A percentile compares a stretch with the other conserved stretches of the same genome.
Conservation (phyloP, 106 monocot species). For the Phalaenopsis aphrodite region DNA sequence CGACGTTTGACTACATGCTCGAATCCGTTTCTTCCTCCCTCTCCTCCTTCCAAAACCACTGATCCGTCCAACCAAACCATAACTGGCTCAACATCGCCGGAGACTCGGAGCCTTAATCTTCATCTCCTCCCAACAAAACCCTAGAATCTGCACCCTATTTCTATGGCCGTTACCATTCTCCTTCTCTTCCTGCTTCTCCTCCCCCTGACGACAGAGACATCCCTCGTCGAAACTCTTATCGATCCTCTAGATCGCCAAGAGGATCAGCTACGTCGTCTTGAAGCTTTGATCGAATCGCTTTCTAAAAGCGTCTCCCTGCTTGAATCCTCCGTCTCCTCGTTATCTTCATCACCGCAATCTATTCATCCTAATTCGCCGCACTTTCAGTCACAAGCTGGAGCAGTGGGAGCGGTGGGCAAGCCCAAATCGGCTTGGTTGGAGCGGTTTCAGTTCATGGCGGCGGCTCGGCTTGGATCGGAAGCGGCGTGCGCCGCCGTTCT, state of each 20-base stretch:
- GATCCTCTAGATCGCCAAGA: conserved; percentile 48
- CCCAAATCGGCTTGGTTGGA: conserved; percentile 51
- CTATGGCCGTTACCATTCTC: conserved; percentile 2
- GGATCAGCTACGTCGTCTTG: conserved; percentile 54
- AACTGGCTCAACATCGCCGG: not conserved
- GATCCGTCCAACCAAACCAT: not conserved
- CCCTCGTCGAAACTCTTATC: not conserved
- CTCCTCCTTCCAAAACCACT: not conserved
- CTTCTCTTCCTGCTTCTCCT: conserved; percentile 14
- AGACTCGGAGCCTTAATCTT: not conserved
- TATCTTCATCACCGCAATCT: not conserved
- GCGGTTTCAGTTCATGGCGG: conserved; percentile 61
- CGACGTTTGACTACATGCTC: not conserved
- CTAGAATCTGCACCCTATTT: not conserved
- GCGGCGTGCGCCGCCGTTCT: conserved; percentile 42
- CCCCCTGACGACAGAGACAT: not conserved
- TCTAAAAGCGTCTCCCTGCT: conserved; percentile 37
- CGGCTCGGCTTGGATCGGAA: conserved; percentile 35
- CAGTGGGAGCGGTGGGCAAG: conserved; percentile 33
- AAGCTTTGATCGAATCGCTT: conserved; percentile 52
- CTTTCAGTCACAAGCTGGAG: not conserved
- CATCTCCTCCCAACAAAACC: not conserved
- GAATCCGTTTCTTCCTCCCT: not conserved
- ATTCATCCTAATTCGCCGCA: not conserved
- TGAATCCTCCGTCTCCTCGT: conserved; percentile 30